Conservation (phyloP, 306 rosid species). For the Clitoria ternatea region DNA sequence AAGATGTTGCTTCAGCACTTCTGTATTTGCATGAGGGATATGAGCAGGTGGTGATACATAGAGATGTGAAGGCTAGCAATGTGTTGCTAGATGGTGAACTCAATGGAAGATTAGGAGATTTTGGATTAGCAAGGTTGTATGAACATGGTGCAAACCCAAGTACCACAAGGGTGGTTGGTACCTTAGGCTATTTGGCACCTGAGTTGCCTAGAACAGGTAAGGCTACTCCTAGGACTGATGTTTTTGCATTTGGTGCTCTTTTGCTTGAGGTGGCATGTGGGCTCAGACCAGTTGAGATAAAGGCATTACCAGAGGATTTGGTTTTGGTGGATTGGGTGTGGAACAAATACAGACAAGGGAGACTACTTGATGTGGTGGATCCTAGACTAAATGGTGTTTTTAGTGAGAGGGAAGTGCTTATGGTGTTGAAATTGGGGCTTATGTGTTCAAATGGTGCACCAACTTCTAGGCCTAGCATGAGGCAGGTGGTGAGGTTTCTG, state of each 20-base stretch:
- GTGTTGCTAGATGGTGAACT: slow-evolving; percentile 63
- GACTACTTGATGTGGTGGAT: slow-evolving; percentile 50
- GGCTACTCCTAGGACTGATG: slow-evolving; percentile 65
- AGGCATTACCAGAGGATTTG: slow-evolving; percentile 42
- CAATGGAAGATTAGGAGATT: slow-evolving; percentile 70
- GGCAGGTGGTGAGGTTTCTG: slow-evolving; percentile 50
- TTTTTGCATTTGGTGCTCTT: slow-evolving; percentile 76
- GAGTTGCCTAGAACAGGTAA: slow-evolving; percentile 67
- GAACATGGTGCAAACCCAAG: slow-evolving; percentile 69
- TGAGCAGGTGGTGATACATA: slow-evolving; percentile 73
- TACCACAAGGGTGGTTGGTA: slow-evolving; percentile 76
- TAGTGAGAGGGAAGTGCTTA: slow-evolving; percentile 34
- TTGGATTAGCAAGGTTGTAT: slow-evolving; percentile 65
- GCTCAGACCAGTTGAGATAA: slow-evolving; percentile 59
- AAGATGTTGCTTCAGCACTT: slow-evolving; percentile 72
- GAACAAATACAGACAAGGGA: slow-evolving; percentile 50
- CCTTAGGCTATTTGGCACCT: slow-evolving; percentile 82
- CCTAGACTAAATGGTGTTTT: slow-evolving; percentile 36
- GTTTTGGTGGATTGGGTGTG: slow-evolving; percentile 76
- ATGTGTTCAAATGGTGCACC: slow-evolving; percentile 50
- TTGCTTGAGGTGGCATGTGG: slow-evolving; percentile 70
- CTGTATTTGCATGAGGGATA: slow-evolving; percentile 74
- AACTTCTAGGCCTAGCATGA: slow-evolving; percentile 55
- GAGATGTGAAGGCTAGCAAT: slow-evolving; percentile 81
- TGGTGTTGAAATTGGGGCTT: slow-evolving; percentile 67